These are phyloP conservation scores for Metrosideros polymorpha DNA, from an alignment of 441 rosid genomes.

Conservation along the genomic window DNA sequence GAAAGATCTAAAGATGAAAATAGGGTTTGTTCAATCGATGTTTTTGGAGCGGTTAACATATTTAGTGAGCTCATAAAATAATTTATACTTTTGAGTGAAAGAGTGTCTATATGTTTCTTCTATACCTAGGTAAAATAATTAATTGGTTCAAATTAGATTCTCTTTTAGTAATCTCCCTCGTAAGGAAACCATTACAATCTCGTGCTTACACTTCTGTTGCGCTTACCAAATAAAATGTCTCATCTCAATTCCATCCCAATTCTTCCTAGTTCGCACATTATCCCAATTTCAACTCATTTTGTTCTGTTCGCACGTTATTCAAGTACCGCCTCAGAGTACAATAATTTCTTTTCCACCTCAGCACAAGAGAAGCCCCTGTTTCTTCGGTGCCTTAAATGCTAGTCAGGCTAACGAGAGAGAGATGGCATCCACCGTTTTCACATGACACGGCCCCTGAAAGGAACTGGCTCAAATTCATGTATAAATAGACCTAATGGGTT, in stretches of 20 bases:
- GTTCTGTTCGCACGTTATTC: accelerated
- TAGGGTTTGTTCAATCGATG: no score
- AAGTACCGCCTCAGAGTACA: background rate
- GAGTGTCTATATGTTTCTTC: no score
- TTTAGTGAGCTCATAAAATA: no score
- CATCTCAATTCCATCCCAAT: background rate
- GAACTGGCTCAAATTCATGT: background rate
- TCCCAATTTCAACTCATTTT: no score
- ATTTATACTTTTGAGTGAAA: background rate
- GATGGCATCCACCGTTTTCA: background rate
- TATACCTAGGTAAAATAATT: no score
- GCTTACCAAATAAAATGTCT: background rate
- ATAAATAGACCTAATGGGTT: background rate
- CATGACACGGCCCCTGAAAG: background rate
- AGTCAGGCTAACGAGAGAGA: background rate
- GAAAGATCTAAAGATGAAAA: no score
- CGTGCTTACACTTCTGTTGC: background rate
- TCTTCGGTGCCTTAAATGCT: background rate
- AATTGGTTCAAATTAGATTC: background rate
- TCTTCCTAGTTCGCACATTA: no score
- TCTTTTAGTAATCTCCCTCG: background rate
- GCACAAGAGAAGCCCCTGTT: background rate
- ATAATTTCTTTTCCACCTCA: background rate
- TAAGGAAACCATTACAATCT: no score
- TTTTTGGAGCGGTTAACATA: no score